These are phyloP conservation scores for Monosporozyma aerobia DNA, from an alignment of 805 yeast genomes.

Conservation along the genomic window DNA sequence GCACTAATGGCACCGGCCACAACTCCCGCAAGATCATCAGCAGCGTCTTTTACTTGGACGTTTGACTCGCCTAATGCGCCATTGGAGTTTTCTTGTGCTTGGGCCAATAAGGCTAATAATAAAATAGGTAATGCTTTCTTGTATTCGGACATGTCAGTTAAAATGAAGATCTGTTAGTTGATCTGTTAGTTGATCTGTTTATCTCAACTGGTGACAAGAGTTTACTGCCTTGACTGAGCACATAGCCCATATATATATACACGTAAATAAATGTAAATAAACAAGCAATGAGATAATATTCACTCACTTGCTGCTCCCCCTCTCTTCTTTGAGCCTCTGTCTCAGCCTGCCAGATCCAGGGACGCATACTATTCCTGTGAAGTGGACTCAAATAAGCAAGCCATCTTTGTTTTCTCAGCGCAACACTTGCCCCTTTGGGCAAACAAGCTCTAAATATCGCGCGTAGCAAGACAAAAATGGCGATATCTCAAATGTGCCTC, in stretches of 20 bases:
- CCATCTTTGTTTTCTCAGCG: too few species aligned
- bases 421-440: too few species aligned
- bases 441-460: too few species aligned
- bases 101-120: neutral
- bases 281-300: too few species aligned
- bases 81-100: neutral
- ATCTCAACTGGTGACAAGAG: neutral
- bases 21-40: neutral
- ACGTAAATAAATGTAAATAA: neutral
- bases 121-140: neutral
- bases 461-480: too few species aligned
- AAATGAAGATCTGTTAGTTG: neutral
- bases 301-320: neutral
- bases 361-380: too few species aligned
- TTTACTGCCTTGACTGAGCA: neutral
- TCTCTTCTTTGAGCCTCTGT: neutral
- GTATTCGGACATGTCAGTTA: neutral
- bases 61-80: neutral
- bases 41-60: neutral
- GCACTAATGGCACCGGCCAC: slow-evolving; percentile 2
- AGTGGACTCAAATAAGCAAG: too few species aligned
- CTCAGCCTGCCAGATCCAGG: too few species aligned
- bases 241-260: too few species aligned
- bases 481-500: too few species aligned
- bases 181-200: neutral